Evolutionary conservation across 257 asterid species (phyloP).

Genomic region (Rauvolfia tetraphylla): DNA sequence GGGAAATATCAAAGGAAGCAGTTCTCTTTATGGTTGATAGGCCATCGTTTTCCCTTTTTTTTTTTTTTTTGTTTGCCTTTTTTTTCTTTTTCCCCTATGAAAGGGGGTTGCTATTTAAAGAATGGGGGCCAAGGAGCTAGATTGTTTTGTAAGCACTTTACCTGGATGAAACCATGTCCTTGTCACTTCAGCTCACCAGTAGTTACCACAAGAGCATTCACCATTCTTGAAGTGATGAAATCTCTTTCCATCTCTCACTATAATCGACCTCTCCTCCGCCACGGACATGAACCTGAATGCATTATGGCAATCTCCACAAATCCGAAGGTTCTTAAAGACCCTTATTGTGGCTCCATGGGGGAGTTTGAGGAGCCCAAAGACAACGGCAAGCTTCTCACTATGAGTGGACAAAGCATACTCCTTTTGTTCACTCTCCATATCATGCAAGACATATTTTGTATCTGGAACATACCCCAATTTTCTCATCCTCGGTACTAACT

Average conservation of each 20-base stretch:
- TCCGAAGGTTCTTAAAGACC: conserved; percentile 65
- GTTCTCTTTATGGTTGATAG: not conserved
- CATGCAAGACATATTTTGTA: conserved; percentile 57
- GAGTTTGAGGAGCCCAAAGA: conserved; percentile 58
- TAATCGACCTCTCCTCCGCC: conserved; percentile 58
- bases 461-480: conserved; percentile 68
- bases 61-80: too few species aligned
- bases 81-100: not conserved
- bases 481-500: conserved; percentile 47
- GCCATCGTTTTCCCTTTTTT: not conserved
- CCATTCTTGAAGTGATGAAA: conserved; percentile 71
- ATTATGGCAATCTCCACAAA: conserved; percentile 71
- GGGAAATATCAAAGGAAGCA: too few species aligned
- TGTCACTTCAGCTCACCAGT: conserved; percentile 46
- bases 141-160: not conserved
- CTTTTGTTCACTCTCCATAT: conserved; percentile 68
- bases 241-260: conserved; percentile 73
- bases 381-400: conserved; percentile 78
- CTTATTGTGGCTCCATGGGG: conserved; percentile 58
- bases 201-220: conserved; percentile 67
- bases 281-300: conserved; percentile 62
- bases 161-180: not conserved
- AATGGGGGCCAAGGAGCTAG: not conserved
- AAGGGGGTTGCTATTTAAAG: not conserved
- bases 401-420: conserved; percentile 67